A percentile compares a stretch with the other conserved stretches of the same genome.
Conservation (phyloP, 1,284 basidiomycete genomes). For the Rhizoctonia solani region DNA sequence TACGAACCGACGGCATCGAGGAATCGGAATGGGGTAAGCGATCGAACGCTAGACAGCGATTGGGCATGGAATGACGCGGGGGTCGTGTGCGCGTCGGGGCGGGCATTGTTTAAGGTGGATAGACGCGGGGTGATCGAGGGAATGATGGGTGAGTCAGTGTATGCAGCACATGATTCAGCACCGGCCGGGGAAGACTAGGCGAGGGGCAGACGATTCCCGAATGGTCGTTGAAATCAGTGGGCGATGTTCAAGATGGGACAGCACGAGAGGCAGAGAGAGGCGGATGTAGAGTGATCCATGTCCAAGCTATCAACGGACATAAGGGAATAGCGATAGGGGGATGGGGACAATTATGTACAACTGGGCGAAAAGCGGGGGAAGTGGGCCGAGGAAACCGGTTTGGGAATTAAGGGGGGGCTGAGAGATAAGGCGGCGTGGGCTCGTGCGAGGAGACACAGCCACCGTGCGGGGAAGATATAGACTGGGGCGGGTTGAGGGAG, state of each 20-base stretch:
- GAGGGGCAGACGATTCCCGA: neutral
- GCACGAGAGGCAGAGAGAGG: neutral
- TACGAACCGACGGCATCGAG: neutral
- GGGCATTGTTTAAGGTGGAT: too few relatives aligned
- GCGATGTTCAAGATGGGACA: neutral
- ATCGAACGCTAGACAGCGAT: too few relatives aligned
- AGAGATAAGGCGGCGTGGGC: too few relatives aligned
- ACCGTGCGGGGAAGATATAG: conserved; percentile 14
- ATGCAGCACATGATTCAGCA: conserved; percentile 7
- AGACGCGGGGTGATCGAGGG: too few relatives aligned
- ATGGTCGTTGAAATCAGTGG: neutral
- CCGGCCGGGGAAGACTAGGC: conserved; percentile 9
- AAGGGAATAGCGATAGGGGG: too few relatives aligned
- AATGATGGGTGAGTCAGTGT: neutral
- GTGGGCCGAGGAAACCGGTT: neutral
- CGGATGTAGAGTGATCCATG: neutral
- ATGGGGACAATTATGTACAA: neutral
- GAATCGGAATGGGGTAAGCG: too few relatives aligned
- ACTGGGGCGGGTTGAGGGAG: neutral
- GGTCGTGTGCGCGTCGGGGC: too few relatives aligned
- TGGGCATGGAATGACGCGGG: too few relatives aligned
- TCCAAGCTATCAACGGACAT: too few relatives aligned
- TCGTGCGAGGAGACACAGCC: conserved; percentile 23
- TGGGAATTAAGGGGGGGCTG: neutral
- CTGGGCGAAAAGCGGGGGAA: neutral